These are phyloP conservation scores for Camelina hispida DNA, from an alignment of 345 rosid species.

Conservation along the genomic window DNA sequence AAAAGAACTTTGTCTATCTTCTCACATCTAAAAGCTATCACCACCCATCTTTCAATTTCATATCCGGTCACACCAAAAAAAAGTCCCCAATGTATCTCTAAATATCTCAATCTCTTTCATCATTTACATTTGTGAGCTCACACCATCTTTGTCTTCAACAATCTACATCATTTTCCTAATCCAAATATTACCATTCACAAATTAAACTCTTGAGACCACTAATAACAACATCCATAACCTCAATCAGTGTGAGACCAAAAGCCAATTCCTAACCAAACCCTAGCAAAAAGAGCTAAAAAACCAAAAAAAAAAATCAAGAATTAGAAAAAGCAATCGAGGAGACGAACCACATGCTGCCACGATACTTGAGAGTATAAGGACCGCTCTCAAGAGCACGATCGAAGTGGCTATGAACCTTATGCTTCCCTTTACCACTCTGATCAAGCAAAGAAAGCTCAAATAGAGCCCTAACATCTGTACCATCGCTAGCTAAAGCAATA, in stretches of 20 bases:
- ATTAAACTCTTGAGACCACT: neutral
- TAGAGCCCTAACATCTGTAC: conserved; percentile 86
- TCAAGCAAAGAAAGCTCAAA: conserved; percentile 83
- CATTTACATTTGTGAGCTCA: conserved; percentile 1
- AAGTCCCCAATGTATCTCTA: neutral
- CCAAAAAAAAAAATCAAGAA: neutral
- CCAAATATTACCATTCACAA: conserved; percentile 4
- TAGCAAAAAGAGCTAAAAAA: neutral
- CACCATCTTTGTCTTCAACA: neutral
- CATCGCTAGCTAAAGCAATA: conserved; percentile 94
- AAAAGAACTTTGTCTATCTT: neutral
- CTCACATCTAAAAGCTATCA: neutral
- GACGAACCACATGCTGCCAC: conserved; percentile 91
- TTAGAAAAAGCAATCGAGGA: neutral
- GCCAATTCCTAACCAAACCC: conserved; percentile 12
- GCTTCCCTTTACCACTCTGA: conserved; percentile 85
- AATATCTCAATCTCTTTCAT: conserved; percentile 5
- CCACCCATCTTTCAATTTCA: neutral
- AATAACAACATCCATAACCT: neutral
- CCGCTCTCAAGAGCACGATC: conserved; percentile 93
- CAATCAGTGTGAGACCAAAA: neutral
- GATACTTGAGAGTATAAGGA: conserved; percentile 89
- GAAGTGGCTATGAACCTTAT: conserved; percentile 91
- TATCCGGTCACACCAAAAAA: neutral
- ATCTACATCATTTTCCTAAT: neutral